Conservation (phyloP, 2,329 filamentous ascomycete species). For the Rutstroemia sp. region DNA sequence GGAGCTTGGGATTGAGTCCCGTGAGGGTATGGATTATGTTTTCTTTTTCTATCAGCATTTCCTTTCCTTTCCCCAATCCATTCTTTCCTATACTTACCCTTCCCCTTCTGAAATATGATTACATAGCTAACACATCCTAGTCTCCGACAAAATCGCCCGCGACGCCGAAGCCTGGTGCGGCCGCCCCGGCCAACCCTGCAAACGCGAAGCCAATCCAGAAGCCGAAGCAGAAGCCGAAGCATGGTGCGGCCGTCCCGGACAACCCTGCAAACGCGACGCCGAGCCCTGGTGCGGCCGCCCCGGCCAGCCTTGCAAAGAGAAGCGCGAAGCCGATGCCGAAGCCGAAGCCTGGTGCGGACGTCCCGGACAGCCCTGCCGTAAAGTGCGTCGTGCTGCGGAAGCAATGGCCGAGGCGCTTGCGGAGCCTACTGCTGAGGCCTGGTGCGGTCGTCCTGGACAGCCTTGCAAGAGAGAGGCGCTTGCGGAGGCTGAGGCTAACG, state of each 20-base stretch:
- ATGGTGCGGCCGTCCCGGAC: conserved; percentile 14
- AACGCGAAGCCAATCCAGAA: conserved; percentile 16
- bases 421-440: conserved; percentile 18
- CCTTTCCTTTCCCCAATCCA: not conserved
- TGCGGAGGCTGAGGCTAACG: conserved; percentile 12
- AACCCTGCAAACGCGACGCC: conserved; percentile 16
- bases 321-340: conserved; percentile 10
- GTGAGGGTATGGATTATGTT: conserved; percentile 1
- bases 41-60: not conserved
- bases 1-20: conserved; percentile 2
- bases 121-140: not conserved
- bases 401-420: conserved; percentile 16
- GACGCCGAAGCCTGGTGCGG: conserved; percentile 23
- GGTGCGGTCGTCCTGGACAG: conserved; percentile 15
- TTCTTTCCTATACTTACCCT: not conserved
- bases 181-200: conserved; percentile 19
- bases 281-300: conserved; percentile 12
- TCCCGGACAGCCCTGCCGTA: conserved; percentile 6
- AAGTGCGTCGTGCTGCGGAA: conserved; percentile 7
- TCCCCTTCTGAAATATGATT: not conserved
- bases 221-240: conserved; percentile 14
- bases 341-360: conserved; percentile 9
- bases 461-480: conserved; percentile 17
- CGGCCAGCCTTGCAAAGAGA: conserved; percentile 18
- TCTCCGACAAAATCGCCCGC: conserved; percentile 7